Evolutionary conservation across 2,329 filamentous ascomycete genomes (phyloP), one percentile per base, ranked within the genome.

Genomic region (Fusarium chlamydosporum): DNA sequence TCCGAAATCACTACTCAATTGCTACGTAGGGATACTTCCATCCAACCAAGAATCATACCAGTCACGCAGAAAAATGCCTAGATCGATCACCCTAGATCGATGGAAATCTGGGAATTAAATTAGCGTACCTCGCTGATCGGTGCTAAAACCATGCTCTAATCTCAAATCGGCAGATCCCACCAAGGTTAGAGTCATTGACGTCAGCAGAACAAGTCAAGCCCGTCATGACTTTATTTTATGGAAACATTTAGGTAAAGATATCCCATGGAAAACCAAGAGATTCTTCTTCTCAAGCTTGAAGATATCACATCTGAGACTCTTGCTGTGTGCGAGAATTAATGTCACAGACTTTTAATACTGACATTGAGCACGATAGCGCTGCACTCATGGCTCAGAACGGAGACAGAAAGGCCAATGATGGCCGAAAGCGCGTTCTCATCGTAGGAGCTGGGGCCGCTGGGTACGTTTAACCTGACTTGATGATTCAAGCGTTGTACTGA

Each of bases 401-500:
- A 40, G 34, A 55, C 4, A 37, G 8, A 5, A 67, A 67, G 11
- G 13, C 38, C 18, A 45, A 31, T 6, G 34, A 60, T 64, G 65
- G 45, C 4, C 29, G 53, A 11, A 68, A 68, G 41, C 46, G 55
- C 4, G 64, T 68, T 1, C 29, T 68, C 0, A 26, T 68, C 13
- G 64, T 68, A 10, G 65, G 65, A 4, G 65, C 65, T 6, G 65
- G 65, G 16, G 65, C 65, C 56, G 65, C 65, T 53, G 65, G 65
- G 65, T 68, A 65, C 38, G 65, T 23, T 12, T 0, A 23, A 23
- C 23, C 23, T 6, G 23, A 6, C 4, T 23, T 23, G 23, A 23
- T 23, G 4, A 23, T 23, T 23, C 3, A 6, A 23, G 4, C 2
- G 3, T 3, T 11, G 1, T 45, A 26, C 42, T 65, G 6, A 61